Evolutionary conservation across 345 rosid species (phyloP), one percentile per base, ranked within the genome.

Genomic region (Pistacia integerrima): DNA sequence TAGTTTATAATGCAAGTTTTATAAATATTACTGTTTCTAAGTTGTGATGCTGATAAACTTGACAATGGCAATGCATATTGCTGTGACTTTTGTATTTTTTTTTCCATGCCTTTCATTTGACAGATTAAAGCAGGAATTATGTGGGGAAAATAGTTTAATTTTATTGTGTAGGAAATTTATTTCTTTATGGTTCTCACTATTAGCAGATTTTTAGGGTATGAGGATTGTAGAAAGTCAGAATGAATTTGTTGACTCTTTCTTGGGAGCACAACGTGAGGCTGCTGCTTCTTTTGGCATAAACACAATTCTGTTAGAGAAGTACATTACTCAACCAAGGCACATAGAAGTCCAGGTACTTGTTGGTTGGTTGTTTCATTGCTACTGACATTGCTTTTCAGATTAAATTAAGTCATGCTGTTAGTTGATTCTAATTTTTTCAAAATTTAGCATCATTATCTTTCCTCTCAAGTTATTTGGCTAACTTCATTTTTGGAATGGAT

Each of bases 261-360:
- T 95, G 84, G 97, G 97, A 74, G 98, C 97, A 81, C 97, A 95
- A 77, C 91, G 94, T 30, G 98, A 95, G 79, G 98, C 98, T 77
- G 93, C 98, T 76, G 93, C 97, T 69, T 95, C 99, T 74, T 95
- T 95, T 81, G 99, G 99, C 5, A 36, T 92, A 72, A 85, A 84
- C 84, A 93, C 95, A 64, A 92, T 95, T 82, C 85, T 95, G 84
- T 90, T 95, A 60, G 99, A 90, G 94, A 95, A 93, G 82, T 93
- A 95, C 78, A 95, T 92, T 74, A 92, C 91, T 64, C 89, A 86
- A 79, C 99, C 97, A 70, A 90, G 97, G 81, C 98, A 95, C 83
- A 90, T 95, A 68, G 92, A 95, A 92, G 99, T 93, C 76, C 97
- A 95, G 97, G 98, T 93, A 82, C 48, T 60, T 51, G 25, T 28